Evolutionary conservation across 1,284 basidiomycete genomes (phyloP).

Genomic region (Papiliotrema laurentii): DNA sequence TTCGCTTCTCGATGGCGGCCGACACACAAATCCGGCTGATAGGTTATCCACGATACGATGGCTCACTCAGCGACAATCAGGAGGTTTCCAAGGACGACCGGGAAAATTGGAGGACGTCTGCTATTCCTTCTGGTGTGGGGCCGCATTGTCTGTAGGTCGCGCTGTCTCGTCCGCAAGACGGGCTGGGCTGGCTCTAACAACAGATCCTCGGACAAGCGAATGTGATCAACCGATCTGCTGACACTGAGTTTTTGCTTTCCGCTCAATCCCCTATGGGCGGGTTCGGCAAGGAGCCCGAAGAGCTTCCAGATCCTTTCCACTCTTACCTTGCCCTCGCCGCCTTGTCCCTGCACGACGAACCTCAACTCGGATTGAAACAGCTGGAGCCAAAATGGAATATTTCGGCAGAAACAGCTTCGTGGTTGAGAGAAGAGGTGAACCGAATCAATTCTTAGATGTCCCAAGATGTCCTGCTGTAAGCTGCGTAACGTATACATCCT

Average conservation of each 20-base stretch:
- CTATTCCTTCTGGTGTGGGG: slow-evolving; percentile 92
- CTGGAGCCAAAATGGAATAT: slow-evolving; percentile 70
- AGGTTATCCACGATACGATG: slow-evolving; percentile 57
- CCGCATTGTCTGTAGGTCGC: slow-evolving; percentile 60
- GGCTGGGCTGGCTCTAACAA: neutral
- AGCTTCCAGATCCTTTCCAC: slow-evolving; percentile 83
- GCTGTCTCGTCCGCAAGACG: neutral
- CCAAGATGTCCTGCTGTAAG: no score
- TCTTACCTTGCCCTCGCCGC: slow-evolving; percentile 83
- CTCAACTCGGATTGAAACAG: slow-evolving; percentile 52
- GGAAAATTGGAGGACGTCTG: slow-evolving; percentile 84
- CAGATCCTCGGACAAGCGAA: slow-evolving; percentile 62
- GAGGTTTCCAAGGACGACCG: slow-evolving; percentile 80
- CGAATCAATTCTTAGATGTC: no score
- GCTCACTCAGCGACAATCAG: slow-evolving; percentile 69
- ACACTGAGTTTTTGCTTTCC: slow-evolving; percentile 61
- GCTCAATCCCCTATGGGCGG: slow-evolving; percentile 85
- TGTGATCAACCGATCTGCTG: slow-evolving; percentile 55
- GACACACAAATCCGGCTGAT: neutral
- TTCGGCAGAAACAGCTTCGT: slow-evolving; percentile 57
- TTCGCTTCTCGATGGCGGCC: slow-evolving; percentile 49
- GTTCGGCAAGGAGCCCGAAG: slow-evolving; percentile 71
- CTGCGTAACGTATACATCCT: no score
- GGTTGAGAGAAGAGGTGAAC: slow-evolving; percentile 53
- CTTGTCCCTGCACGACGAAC: slow-evolving; percentile 54